Conservation (phyloP, 306 rosid genomes). For the Gynostemma pentaphyllum region DNA sequence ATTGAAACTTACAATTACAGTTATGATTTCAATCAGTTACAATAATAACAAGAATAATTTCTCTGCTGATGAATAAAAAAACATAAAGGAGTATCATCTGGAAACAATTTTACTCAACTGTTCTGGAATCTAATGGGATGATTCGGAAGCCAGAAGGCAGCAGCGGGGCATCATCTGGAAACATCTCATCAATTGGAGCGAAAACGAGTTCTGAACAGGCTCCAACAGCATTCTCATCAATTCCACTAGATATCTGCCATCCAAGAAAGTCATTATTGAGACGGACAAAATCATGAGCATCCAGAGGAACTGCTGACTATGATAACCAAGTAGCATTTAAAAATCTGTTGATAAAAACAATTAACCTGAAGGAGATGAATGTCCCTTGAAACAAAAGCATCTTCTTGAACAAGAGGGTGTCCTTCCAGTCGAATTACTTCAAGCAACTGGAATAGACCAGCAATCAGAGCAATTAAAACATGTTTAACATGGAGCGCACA, state of each 20-base stretch:
- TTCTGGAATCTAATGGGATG: conserved; percentile 77
- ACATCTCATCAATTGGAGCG: conserved; percentile 88
- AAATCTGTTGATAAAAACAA: not conserved
- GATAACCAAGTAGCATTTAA: not conserved
- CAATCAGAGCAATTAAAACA: not conserved
- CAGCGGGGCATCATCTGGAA: conserved; percentile 77
- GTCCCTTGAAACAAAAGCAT: conserved; percentile 73
- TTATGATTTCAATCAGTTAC: too few relatives aligned
- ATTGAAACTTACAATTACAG: not conserved
- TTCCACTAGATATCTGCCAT: conserved; percentile 66
- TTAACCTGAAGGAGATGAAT: conserved; percentile 92
- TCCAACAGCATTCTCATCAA: conserved; percentile 69
- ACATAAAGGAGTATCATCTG: not conserved
- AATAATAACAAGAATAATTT: not conserved
- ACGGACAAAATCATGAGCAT: not conserved
- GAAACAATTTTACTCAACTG: conserved; percentile 54
- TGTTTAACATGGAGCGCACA: not conserved
- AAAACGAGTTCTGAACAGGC: conserved; percentile 81
- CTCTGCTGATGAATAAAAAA: not conserved
- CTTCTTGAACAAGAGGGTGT: conserved; percentile 81
- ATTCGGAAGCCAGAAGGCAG: conserved; percentile 96
- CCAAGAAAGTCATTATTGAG: not conserved
- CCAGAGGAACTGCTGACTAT: not conserved
- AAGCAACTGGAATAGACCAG: conserved; percentile 43
- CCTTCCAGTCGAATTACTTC: conserved; percentile 96